phyloP scores from a whole-genome alignment of 2,329 filamentous ascomycete species.

The Fulvia fulva region DNA sequence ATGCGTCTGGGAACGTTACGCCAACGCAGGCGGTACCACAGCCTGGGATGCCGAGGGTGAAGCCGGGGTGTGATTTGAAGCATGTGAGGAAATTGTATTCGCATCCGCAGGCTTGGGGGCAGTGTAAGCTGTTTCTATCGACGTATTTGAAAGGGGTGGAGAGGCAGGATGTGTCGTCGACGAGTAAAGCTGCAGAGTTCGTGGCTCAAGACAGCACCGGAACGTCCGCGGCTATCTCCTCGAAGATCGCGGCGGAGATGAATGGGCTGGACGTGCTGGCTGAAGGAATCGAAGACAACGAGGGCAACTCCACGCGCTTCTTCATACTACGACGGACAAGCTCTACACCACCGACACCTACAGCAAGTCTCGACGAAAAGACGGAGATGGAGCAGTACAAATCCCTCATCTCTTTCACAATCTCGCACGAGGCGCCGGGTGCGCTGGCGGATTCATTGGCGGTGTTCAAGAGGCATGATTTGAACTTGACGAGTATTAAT shows the following conservation, averaged over 20 bases:
- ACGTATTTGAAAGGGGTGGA: slow-evolving; percentile 69
- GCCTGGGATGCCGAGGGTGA: slow-evolving; percentile 44
- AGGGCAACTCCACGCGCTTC: slow-evolving; percentile 76
- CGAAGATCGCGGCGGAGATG: slow-evolving; percentile 65
- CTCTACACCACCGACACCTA: slow-evolving; percentile 33
- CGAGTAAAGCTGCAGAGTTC: slow-evolving; percentile 77
- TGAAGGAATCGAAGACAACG: slow-evolving; percentile 65
- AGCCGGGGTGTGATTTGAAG: slow-evolving; percentile 48
- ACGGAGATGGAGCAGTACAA: slow-evolving; percentile 46
- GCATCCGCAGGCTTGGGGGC: slow-evolving; percentile 92
- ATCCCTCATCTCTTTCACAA: slow-evolving; percentile 76
- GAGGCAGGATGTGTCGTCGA: slow-evolving; percentile 77
- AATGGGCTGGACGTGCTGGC: slow-evolving; percentile 67
- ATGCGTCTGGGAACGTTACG: background rate
- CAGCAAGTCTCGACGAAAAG: slow-evolving; percentile 44
- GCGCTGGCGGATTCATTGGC: slow-evolving; percentile 75
- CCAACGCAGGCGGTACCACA: slow-evolving; percentile 42
- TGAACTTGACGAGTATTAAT: slow-evolving; percentile 90
- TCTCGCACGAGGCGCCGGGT: slow-evolving; percentile 66
- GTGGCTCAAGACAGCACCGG: slow-evolving; percentile 53
- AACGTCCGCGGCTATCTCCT: slow-evolving; percentile 72
- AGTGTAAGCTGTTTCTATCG: slow-evolving; percentile 74
- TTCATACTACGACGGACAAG: slow-evolving; percentile 55
- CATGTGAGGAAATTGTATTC: slow-evolving; percentile 77
- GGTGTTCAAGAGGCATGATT: slow-evolving; percentile 66